Evolutionary conservation across 2,329 filamentous ascomycete genomes (phyloP).

Genomic region (Colletotrichum melonis): DNA sequence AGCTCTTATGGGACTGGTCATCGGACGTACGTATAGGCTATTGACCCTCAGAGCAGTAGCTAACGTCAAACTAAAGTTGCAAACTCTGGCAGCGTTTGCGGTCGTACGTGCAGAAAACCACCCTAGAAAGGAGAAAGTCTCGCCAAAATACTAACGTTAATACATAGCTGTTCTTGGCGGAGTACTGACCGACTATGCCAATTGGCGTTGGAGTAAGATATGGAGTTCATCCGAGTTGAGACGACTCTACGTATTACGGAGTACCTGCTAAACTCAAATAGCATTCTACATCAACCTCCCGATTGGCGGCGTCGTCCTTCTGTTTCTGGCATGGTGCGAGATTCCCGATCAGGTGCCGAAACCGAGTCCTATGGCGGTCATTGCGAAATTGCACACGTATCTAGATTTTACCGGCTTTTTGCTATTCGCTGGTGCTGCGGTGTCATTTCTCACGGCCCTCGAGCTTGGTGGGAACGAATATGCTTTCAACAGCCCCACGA

Average conservation of each 20-base stretch:
- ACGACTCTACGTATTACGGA: not conserved
- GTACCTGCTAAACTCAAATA: slow-evolving; percentile 10
- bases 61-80: not conserved
- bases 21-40: not conserved
- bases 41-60: not conserved
- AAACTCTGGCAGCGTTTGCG: not conserved
- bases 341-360: slow-evolving; percentile 50
- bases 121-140: slow-evolving; percentile 49
- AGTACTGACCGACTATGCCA: slow-evolving; percentile 47
- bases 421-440: slow-evolving; percentile 43
- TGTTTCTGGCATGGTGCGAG: slow-evolving; percentile 45
- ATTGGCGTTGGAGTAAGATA: slow-evolving; percentile 55
- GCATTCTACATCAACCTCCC: slow-evolving; percentile 53
- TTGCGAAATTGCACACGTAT: slow-evolving; percentile 50
- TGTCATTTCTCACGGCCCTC: slow-evolving; percentile 48
- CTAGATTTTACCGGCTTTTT: slow-evolving; percentile 38
- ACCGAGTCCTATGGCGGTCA: slow-evolving; percentile 42
- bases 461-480: slow-evolving; percentile 45
- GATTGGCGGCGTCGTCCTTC: slow-evolving; percentile 48
- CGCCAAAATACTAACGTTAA: slow-evolving; percentile 38
- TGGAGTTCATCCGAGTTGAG: not conserved
- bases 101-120: not conserved
- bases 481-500: slow-evolving; percentile 40
- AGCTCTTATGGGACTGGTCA: not conserved
- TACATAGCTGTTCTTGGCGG: slow-evolving; percentile 54